Conservation (phyloP, 768 basidiomycete species). For the Lentinula boryana region DNA sequence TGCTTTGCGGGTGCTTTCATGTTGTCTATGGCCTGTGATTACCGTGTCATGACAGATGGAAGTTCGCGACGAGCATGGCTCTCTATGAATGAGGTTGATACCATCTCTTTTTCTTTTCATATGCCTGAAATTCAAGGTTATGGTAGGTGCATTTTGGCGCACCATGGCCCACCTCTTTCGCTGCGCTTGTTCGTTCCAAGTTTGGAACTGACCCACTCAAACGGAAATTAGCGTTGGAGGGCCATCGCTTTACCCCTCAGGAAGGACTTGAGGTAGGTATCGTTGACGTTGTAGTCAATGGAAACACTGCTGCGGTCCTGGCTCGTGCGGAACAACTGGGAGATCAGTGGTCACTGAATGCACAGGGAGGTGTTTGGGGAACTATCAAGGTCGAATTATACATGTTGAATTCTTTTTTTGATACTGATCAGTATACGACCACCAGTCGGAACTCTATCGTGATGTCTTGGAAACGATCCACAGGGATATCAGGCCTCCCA, state of each 20-base stretch:
- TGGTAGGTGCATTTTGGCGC: constrained; percentile 76
- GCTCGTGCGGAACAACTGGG: constrained; percentile 62
- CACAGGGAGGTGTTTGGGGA: constrained; percentile 64
- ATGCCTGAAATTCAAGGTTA: background rate
- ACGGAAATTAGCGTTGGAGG: constrained; percentile 75
- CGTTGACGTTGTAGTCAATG: constrained; percentile 63
- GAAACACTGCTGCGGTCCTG: constrained; percentile 54
- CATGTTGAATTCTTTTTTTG: background rate
- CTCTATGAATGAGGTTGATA: constrained; percentile 84
- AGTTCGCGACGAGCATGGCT: constrained; percentile 74
- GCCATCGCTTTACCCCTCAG: constrained; percentile 66
- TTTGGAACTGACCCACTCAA: constrained; percentile 50
- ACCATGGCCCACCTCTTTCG: constrained; percentile 68
- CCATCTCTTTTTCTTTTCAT: background rate
- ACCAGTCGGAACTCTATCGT: constrained; percentile 48
- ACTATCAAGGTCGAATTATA: constrained; percentile 51
- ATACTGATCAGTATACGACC: background rate
- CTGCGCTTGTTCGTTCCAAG: constrained; percentile 58
- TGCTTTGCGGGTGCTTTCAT: constrained; percentile 83
- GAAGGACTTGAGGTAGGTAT: constrained; percentile 66
- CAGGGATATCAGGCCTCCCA: constrained; percentile 29
- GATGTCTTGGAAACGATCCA: constrained; percentile 41
- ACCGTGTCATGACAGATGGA: constrained; percentile 84
- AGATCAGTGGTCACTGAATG: constrained; percentile 40
- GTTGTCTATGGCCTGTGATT: constrained; percentile 78